Evolutionary conservation across 2,329 filamentous ascomycete genomes (phyloP), one percentile per base, ranked within the genome.

Genomic region (Leptosphaerulina australis): DNA sequence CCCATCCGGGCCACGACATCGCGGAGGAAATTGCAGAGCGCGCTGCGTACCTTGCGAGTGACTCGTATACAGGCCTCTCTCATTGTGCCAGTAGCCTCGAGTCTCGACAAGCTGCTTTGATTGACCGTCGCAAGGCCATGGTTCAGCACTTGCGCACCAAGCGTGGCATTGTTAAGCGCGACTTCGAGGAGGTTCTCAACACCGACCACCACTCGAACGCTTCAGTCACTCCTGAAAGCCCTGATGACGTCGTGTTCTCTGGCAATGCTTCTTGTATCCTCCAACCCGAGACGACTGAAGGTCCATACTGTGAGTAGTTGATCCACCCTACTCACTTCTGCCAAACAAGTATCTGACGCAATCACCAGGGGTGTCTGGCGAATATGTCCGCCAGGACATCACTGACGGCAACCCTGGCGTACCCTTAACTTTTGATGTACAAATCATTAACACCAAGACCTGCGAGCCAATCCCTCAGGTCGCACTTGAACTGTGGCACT

Each of bases 391-490:
- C 15, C 56, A 70, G 21, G 68, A 82, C 56, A 64, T 82, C 18
- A 71, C 67, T 7, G 77, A 80, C 36, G 68, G 71, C 11, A 71
- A 81, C 61, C 50, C 55, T 3, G 80, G 80, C 36, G 67, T 82
- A 29, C 71, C 74, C 25, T 64, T 81, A 34, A 72, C 73, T 7
- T 63, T 81, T 22, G 79, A 81, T 57, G 71, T 79, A 50, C 79
- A 81, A 63, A 67, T 82, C 28, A 72, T 82, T 35, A 78, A 83
- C 50, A 73, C 78, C 20, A 67, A 72, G 17, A 81, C 79, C 3
- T 83, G 80, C 65, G 66, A 79, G 57, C 75, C 77, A 5, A 69
- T 81, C 1, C 66, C 74, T 2, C 66, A 77, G 36, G 71, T 76
- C 12, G 77, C 73, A 30, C 60, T 81, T 10, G 79, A 82, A 52